Conservation (phyloP, 208 protist genomes). For the Crithidia sp. region DNA sequence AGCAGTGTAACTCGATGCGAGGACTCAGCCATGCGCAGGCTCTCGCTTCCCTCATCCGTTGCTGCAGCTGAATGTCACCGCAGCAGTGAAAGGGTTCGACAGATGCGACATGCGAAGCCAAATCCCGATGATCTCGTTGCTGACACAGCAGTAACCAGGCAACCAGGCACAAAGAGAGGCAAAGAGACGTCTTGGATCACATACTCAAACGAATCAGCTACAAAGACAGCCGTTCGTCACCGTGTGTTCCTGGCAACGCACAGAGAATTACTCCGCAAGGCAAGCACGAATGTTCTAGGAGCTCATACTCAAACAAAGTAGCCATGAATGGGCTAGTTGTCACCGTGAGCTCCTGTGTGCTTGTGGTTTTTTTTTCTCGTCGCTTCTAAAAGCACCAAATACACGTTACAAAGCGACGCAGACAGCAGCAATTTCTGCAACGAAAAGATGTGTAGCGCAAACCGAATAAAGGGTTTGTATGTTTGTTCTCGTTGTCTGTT, state of each 20-base stretch:
- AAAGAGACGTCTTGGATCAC: slow-evolving; percentile 3
- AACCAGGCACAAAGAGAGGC: background rate
- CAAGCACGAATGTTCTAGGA: background rate
- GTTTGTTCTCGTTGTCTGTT: too few species aligned
- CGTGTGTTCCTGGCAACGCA: background rate
- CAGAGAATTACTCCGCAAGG: background rate
- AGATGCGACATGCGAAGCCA: background rate
- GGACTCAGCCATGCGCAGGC: background rate
- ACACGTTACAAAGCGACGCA: too few species aligned
- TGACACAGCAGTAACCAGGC: background rate
- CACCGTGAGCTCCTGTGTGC: slow-evolving; percentile 8
- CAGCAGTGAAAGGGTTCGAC: background rate
- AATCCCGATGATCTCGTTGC: background rate
- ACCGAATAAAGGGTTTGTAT: too few species aligned
- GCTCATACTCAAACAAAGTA: slow-evolving; percentile 25
- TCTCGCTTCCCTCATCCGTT: slow-evolving; percentile 14
- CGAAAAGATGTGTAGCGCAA: too few species aligned
- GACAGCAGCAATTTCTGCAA: too few species aligned
- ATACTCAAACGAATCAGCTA: slow-evolving; percentile 21
- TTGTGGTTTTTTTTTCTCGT: background rate
- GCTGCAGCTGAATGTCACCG: background rate
- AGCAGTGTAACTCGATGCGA: background rate
- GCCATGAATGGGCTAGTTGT: slow-evolving; percentile 10
- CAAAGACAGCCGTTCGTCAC: slow-evolving; percentile 10
- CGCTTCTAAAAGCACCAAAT: background rate